Conservation (phyloP, 2,329 filamentous ascomycete species). For the Neopestalotiopsis sp. region DNA sequence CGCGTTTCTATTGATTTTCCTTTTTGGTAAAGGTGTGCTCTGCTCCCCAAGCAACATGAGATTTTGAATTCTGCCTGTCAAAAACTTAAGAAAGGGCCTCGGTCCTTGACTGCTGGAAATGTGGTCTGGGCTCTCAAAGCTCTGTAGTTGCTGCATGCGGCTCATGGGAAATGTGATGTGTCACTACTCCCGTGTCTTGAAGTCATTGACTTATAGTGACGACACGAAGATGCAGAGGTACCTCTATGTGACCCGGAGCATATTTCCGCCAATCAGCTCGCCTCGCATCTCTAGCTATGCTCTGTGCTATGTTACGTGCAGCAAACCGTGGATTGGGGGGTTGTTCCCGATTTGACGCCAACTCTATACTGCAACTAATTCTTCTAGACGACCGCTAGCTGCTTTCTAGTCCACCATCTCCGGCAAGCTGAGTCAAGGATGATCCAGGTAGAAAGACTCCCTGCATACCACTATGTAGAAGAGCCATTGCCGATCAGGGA, state of each 20-base stretch:
- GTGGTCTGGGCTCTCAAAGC: background rate
- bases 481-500: slow-evolving; percentile 22
- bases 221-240: background rate
- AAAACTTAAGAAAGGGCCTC: background rate
- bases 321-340: background rate
- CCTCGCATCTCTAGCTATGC: background rate
- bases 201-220: slow-evolving; percentile 26
- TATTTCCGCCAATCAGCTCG: slow-evolving; percentile 9
- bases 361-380: slow-evolving; percentile 3
- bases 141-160: background rate
- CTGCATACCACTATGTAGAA: slow-evolving; percentile 2
- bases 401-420: background rate
- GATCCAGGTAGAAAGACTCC: slow-evolving; percentile 17
- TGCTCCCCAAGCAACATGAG: background rate
- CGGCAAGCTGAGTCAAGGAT: slow-evolving; percentile 5
- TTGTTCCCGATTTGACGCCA: background rate
- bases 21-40: background rate
- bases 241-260: slow-evolving; percentile 3
- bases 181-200: slow-evolving; percentile 23
- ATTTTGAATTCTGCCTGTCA: background rate
- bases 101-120: too few species aligned
- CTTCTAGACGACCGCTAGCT: background rate
- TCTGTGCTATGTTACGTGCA: slow-evolving; percentile 6
- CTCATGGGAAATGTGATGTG: slow-evolving; percentile 20
- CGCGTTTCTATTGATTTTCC: slow-evolving; percentile 3